Base-by-base conservation (phyloP, 2,329 filamentous ascomycete species). In the Talaromyces sp. region DNA sequence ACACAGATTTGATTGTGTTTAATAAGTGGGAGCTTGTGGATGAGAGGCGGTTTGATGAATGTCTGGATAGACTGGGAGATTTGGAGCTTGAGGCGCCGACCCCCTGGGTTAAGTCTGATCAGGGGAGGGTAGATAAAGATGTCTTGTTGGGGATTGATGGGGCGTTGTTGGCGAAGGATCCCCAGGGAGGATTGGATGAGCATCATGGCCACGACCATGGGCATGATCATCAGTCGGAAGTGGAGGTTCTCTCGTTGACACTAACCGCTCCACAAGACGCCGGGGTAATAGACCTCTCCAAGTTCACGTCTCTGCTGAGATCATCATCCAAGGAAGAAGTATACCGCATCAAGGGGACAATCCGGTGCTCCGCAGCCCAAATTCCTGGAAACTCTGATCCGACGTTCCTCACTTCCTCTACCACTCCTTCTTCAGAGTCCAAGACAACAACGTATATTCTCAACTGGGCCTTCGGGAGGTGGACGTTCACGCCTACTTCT, bases 391-490 rank as follows among this genome's bases (percentile, higher is more conserved):
- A 65, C 19, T 58, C 68, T 69, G 47, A 70, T 63, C 11, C 65
- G 61, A 15, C 63, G 56, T 38, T 36, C 22, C 38, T 59, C 27
- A 43, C 36, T 56, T 4, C 60, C 58, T 38, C 65, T 62, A 17
- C 36, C 66, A 22, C 36, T 19, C 15, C 36, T 4, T 29, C 56
- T 6, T 45, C 56, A 31, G 22, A 40, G 6, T 59, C 36, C 1
- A n/a, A 63, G 53, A 7, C 87, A 10, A 1, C 61, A 68, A 27
- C 91, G 64, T 97, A 95, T 75, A 97, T 99, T 53, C 85, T 99
- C 67, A 99, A 99, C 77, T 99, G 95, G 95, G 95, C 95, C 0
- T 99, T 99, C 79, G 93, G 93, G 0, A 86, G 95, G 34, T 99
- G 95, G 94, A 96, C 88, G 0, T 97, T 94, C 74, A 96, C 93